Percentiles rank a stretch among this genome's conserved stretches.
Conservation (phyloP, 352 stramenopile species). For the Blastocystis sp. region DNA sequence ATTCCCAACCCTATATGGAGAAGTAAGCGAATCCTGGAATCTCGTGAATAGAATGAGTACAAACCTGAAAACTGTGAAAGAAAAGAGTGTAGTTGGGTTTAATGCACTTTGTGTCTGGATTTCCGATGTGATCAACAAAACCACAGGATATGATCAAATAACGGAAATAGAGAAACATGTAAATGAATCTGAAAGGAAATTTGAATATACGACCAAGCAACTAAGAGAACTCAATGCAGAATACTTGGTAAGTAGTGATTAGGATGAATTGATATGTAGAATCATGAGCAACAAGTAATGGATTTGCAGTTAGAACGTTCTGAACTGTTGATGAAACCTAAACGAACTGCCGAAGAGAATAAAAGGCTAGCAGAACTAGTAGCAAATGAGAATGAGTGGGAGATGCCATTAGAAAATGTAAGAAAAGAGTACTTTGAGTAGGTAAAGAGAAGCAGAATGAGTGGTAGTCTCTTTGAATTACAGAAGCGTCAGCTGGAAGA, state of each 20-base stretch:
- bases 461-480: slow-evolving; percentile 29
- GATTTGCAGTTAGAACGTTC: slow-evolving; percentile 41
- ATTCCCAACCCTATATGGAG: neutral
- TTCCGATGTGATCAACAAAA: slow-evolving; percentile 20
- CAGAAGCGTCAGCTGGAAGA: slow-evolving; percentile 49
- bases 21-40: neutral
- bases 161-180: slow-evolving; percentile 38
- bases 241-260: neutral
- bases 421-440: slow-evolving; percentile 42
- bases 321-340: slow-evolving; percentile 30
- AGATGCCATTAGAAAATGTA: slow-evolving; percentile 12
- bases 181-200: slow-evolving; percentile 27
- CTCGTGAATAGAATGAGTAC: neutral
- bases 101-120: neutral
- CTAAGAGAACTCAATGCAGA: slow-evolving; percentile 17
- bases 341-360: slow-evolving; percentile 33
- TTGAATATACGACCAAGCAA: slow-evolving; percentile 37
- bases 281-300: slow-evolving; percentile 41
- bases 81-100: neutral
- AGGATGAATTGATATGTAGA: neutral
- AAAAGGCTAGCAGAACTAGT: slow-evolving; percentile 41
- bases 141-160: slow-evolving; percentile 46
- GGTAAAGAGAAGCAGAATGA: neutral
- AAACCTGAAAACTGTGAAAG: neutral
- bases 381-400: slow-evolving; percentile 49